These are phyloP conservation scores for Fagus sylvatica DNA, from an alignment of 306 rosid genomes.

Conservation along the genomic window DNA sequence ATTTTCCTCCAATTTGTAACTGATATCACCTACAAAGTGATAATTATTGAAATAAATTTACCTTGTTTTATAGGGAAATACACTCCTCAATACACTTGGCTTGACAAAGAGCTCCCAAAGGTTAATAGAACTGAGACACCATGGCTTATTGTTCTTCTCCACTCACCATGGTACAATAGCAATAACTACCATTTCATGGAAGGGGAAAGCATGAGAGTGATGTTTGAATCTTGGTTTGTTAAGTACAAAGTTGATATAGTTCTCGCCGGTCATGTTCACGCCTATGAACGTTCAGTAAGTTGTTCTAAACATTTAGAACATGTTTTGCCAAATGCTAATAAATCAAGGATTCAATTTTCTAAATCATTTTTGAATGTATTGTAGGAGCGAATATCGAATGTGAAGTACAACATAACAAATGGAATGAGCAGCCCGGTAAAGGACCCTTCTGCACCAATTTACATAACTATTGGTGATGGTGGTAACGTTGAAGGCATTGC, in stretches of 20 bases:
- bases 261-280: too few species aligned
- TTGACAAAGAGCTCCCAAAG: background rate
- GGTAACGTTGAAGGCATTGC: constrained; percentile 34
- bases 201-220: too few species aligned
- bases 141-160: constrained; percentile 7
- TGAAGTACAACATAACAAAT: constrained; percentile 24
- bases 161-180: constrained; percentile 6
- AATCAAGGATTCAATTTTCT: too few species aligned
- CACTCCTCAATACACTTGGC: constrained; percentile 2
- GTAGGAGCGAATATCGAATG: constrained; percentile 21
- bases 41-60: background rate
- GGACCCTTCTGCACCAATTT: constrained; percentile 24
- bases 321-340: too few species aligned
- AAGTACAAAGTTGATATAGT: too few species aligned
- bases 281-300: too few species aligned
- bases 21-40: background rate
- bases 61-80: background rate
- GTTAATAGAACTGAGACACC: constrained; percentile 4
- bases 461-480: constrained; percentile 31
- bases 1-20: background rate
- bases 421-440: constrained; percentile 23
- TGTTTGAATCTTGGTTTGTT: too few species aligned
- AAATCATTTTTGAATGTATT: background rate
- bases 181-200: background rate
- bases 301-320: background rate